Percentiles rank a stretch among this genome's conserved stretches.
Conservation (phyloP, 169 alveolate species). For the Eimeria praecox region DNA sequence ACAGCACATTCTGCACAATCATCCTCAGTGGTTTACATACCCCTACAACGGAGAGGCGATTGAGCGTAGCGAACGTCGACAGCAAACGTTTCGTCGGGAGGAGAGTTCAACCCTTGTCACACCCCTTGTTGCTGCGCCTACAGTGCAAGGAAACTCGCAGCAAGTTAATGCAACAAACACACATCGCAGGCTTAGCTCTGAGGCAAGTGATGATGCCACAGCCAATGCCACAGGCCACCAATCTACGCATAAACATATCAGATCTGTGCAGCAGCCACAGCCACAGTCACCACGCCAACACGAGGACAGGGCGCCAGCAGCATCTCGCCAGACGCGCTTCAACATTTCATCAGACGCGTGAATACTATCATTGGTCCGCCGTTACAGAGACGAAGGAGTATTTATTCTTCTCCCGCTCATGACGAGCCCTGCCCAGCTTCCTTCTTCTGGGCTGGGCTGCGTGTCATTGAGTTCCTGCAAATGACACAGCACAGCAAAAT, state of each 20-base stretch:
- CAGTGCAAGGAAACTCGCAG: conserved; percentile 15
- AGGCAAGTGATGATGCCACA: conserved; percentile 72
- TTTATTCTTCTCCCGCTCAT: neutral
- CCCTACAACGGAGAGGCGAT: conserved; percentile 77
- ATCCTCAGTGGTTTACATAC: conserved; percentile 79
- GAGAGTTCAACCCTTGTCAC: neutral
- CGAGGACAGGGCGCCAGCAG: conserved; percentile 62
- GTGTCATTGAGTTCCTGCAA: neutral
- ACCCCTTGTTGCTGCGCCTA: conserved; percentile 10
- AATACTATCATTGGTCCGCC: neutral
- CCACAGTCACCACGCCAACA: conserved; percentile 7
- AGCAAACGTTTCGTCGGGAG: conserved; percentile 56
- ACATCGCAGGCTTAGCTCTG: conserved; percentile 72
- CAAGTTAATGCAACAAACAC: neutral
- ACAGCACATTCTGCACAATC: conserved; percentile 67
- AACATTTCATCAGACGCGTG: conserved; percentile 46
- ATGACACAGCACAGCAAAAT: conserved; percentile 1
- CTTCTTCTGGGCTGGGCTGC: neutral
- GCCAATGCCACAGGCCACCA: conserved; percentile 30
- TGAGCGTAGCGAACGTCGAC: conserved; percentile 74
- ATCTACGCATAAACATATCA: neutral
- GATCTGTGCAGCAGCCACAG: conserved; percentile 9
- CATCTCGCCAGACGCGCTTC: conserved; percentile 67
- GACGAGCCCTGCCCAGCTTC: neutral
- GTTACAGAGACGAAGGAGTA: neutral